Percentiles rank a stretch among this genome's conserved stretches.
phyloP scores from a whole-genome alignment of 106 monocot species.

The Ottelia alismoides region DNA sequence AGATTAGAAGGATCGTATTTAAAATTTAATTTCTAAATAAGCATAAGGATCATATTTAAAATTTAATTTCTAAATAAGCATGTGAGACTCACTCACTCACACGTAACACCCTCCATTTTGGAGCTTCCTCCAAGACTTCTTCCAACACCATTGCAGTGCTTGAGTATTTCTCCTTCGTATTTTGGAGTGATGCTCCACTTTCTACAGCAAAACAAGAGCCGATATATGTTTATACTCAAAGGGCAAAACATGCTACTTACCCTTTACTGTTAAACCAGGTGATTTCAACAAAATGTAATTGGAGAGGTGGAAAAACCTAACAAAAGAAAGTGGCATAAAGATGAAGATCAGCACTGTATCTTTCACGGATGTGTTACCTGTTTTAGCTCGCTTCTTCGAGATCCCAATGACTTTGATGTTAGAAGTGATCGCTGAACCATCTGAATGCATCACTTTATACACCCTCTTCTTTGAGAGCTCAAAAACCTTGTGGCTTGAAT shows the following conservation, averaged over 20 bases:
- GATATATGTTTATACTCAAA: too few relatives aligned
- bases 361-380: too few relatives aligned
- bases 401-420: conserved; percentile 14
- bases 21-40: too few relatives aligned
- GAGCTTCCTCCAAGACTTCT: conserved; percentile 89
- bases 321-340: too few relatives aligned
- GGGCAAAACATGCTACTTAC: too few relatives aligned
- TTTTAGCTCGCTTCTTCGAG: conserved; percentile 50
- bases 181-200: conserved; percentile 18
- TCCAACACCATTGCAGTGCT: conserved; percentile 40
- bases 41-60: too few relatives aligned
- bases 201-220: conserved; percentile 21
- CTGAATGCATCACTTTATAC: conserved; percentile 56
- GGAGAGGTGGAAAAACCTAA: too few relatives aligned
- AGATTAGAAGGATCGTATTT: too few relatives aligned
- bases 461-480: conserved; percentile 85
- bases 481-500: conserved; percentile 96
- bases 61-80: too few relatives aligned
- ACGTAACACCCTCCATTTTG: conserved; percentile 98
- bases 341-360: too few relatives aligned
- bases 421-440: conserved; percentile 32
- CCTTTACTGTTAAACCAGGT: too few relatives aligned
- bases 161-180: conserved; percentile 4
- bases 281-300: too few relatives aligned
- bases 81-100: conserved; percentile 94